phyloP scores from a whole-genome alignment of 352 stramenopile species.

The Pythium sukuiense region DNA sequence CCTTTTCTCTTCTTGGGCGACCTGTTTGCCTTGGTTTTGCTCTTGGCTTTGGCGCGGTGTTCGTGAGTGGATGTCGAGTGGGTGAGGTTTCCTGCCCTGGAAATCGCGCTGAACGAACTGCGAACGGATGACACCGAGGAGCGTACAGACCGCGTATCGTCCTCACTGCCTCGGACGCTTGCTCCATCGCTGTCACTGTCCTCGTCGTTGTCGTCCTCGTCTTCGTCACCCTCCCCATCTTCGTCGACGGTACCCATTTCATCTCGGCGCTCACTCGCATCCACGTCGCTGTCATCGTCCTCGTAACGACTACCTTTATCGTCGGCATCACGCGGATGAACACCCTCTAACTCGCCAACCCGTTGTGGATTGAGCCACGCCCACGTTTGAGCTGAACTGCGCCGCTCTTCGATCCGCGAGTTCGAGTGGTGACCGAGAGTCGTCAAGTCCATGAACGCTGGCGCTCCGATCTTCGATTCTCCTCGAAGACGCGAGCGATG shows the following conservation, averaged over 20 bases:
- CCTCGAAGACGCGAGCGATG: constrained; percentile 6
- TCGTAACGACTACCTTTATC: constrained; percentile 3
- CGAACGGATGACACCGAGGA: constrained; percentile 22
- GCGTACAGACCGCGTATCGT: constrained; percentile 22
- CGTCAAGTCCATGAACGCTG: constrained; percentile 23
- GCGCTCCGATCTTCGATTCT: constrained; percentile 45
- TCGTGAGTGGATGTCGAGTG: background rate
- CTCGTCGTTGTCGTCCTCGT: constrained; percentile 19
- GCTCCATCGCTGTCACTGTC: constrained; percentile 27
- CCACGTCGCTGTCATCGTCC: constrained; percentile 15
- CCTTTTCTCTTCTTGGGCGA: constrained; percentile 9
- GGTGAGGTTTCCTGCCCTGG: constrained; percentile 2
- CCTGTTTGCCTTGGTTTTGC: background rate
- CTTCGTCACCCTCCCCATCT: constrained; percentile 10
- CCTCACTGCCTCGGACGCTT: constrained; percentile 14
- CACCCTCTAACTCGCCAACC: background rate
- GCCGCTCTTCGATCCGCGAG: constrained; percentile 48
- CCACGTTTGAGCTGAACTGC: constrained; percentile 56
- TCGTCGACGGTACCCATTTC: constrained; percentile 1
- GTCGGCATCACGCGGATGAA: background rate
- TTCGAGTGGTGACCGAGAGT: constrained; percentile 52
- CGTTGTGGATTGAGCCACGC: constrained; percentile 34
- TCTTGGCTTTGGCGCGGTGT: background rate
- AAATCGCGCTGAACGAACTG: constrained; percentile 17
- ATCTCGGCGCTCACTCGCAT: constrained; percentile 19